phyloP scores from a whole-genome alignment of 306 rosid genomes.

The Styphnolobium japonicum region DNA sequence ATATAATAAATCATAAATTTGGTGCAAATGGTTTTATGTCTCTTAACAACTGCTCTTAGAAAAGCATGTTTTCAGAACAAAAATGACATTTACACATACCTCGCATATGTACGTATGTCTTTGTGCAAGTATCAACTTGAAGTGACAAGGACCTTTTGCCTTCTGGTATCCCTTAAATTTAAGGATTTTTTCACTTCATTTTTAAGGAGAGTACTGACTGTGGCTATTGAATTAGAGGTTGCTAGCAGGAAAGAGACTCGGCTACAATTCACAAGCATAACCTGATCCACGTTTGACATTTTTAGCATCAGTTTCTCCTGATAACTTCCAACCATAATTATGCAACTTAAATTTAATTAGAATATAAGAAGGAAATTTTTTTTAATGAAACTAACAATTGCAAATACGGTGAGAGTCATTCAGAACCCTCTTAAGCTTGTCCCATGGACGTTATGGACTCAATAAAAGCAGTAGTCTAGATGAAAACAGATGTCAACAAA shows the following conservation, averaged over 20 bases:
- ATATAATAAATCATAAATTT: background rate
- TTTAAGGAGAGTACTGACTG: no score
- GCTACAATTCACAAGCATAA: no score
- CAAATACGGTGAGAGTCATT: no score
- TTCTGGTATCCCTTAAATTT: no score
- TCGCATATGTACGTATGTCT: background rate
- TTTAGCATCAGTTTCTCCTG: background rate
- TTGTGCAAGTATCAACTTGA: background rate
- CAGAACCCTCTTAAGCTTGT: background rate
- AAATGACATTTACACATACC: background rate
- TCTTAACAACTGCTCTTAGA: no score
- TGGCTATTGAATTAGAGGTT: no score
- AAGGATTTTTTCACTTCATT: background rate
- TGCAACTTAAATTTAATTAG: background rate
- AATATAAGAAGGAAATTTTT: no score
- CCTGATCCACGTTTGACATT: no score
- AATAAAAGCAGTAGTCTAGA: background rate
- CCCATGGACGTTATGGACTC: background rate
- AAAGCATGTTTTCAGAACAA: background rate
- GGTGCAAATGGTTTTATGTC: no score
- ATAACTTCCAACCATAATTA: background rate
- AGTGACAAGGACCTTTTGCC: background rate
- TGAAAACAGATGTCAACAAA: background rate
- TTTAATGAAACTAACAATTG: no score
- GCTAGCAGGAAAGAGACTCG: no score